These are phyloP conservation scores for Aspergillus bridgeri DNA, from an alignment of 495 filamentous ascomycete species.

Conservation along the genomic window DNA sequence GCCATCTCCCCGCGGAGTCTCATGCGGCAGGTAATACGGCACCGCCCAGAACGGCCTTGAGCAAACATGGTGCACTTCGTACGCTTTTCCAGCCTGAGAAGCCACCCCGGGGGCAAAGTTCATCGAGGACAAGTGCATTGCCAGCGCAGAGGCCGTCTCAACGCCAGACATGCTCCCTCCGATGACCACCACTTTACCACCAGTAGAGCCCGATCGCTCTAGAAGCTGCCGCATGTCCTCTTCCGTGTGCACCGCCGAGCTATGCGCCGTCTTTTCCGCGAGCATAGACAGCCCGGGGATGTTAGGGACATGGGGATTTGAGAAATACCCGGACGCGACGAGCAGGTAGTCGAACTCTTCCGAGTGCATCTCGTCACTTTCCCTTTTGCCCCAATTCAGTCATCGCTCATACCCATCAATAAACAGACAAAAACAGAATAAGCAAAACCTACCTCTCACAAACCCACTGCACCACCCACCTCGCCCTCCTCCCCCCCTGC, in stretches of 20 bases:
- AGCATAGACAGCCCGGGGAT: conserved; percentile 34
- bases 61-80: conserved; percentile 62
- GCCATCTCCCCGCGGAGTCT: conserved; percentile 12
- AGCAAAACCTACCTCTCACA: conserved; percentile 22
- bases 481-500: conserved; percentile 6
- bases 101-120: conserved; percentile 37
- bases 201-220: conserved; percentile 12
- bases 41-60: conserved; percentile 71
- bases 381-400: neutral
- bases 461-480: conserved; percentile 56
- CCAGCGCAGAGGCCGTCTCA: conserved; percentile 70
- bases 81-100: conserved; percentile 30
- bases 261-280: conserved; percentile 52
- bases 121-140: conserved; percentile 62
- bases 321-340: conserved; percentile 75
- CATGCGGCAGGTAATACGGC: conserved; percentile 56
- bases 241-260: conserved; percentile 44
- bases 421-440: conserved; percentile 1
- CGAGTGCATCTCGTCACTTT: conserved; percentile 13
- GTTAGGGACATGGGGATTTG: conserved; percentile 53
- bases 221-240: conserved; percentile 19
- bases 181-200: conserved; percentile 68
- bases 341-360: conserved; percentile 68
- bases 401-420: neutral
- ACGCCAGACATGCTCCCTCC: conserved; percentile 83